These are phyloP conservation scores for Begonia fuchsioides DNA, from an alignment of 306 rosid genomes.

Conservation along the genomic window DNA sequence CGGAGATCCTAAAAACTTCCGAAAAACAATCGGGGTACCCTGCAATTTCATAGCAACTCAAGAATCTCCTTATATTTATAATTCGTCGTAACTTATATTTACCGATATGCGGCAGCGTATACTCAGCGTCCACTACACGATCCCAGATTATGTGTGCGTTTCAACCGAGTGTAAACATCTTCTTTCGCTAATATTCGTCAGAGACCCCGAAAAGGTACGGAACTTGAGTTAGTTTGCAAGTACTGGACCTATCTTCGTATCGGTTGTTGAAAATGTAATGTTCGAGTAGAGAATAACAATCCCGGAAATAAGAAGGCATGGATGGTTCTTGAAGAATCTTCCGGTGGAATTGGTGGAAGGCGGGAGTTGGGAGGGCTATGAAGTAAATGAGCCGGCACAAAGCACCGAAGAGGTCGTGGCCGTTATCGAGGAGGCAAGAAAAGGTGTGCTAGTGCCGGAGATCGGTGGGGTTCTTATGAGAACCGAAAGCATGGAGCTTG, in stretches of 20 bases:
- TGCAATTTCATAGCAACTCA: too few relatives aligned
- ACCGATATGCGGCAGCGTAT: not conserved
- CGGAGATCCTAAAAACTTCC: conserved; percentile 59
- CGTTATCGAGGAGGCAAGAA: conserved; percentile 61
- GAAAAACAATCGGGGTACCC: too few relatives aligned
- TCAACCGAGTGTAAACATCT: not conserved
- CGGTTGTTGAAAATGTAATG: not conserved
- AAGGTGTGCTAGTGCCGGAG: conserved; percentile 15
- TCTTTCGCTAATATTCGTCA: not conserved
- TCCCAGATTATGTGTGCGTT: not conserved
- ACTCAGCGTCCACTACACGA: not conserved
- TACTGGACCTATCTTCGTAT: not conserved
- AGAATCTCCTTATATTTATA: too few relatives aligned
- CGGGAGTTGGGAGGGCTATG: conserved; percentile 49
- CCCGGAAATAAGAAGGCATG: conserved; percentile 46
- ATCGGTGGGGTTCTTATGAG: conserved; percentile 19
- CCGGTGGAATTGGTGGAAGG: conserved; percentile 59
- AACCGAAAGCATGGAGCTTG: conserved; percentile 49
- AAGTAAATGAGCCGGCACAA: conserved; percentile 50
- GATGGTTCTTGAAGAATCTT: conserved; percentile 66
- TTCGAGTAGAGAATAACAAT: conserved; percentile 57
- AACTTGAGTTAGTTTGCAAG: too few relatives aligned
- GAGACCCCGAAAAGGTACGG: not conserved
- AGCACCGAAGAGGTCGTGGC: conserved; percentile 44
- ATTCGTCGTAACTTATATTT: too few relatives aligned